Evolutionary conservation across 148 eudicot genomes (phyloP), one percentile per base, ranked within the genome.

Genomic region (Amaranthus palmeri): DNA sequence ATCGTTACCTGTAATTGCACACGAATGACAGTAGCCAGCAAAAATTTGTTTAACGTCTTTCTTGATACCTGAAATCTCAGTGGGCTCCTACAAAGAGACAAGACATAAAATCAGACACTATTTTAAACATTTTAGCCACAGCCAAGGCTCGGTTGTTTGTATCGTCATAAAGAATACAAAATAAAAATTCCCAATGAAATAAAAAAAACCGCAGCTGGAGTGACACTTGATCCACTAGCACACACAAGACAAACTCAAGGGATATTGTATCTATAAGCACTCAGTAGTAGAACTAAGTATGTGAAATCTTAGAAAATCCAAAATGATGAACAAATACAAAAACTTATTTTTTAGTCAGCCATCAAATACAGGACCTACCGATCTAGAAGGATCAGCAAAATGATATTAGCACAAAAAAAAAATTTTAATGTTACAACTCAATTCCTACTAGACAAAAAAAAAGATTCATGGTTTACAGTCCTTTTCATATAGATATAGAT

Each of bases 1-100:
- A 41, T 15, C 52, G 68, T 66, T 67, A 95, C 99, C 92, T 85
- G 99, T 89, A 75, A 91, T 81, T 59, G 99, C 99, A 77, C 93
- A 85, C 4, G 97, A 91, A 70, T 91, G 99, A 83, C 76, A 81
- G 65, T 95, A 91, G 59, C 99, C 99, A 80, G 99, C 97, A 72
- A 91, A 82, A 49, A 95, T 82, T 76, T 80, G 79, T 69, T 79
- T 67, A 55, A 89, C 73, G 65, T 89, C 79, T 71, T 86, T 86
- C 58, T 87, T 86, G 75, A 95, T 77, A 61, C 96, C 89, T 66
- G 78, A 70, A 74, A 95, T 84, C 83, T 78, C 79, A 55, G 71
- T 69, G 43, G 97, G 97, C 61, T 79, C 93, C 99, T 95, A 74
- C 68, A 77, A 78, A 56, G 67, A 65, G 70, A 74, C 54, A 51